Evolutionary conservation across 2,329 filamentous ascomycete species (phyloP), one percentile per base, ranked within the genome.

Genomic region (Beauveria sp.): DNA sequence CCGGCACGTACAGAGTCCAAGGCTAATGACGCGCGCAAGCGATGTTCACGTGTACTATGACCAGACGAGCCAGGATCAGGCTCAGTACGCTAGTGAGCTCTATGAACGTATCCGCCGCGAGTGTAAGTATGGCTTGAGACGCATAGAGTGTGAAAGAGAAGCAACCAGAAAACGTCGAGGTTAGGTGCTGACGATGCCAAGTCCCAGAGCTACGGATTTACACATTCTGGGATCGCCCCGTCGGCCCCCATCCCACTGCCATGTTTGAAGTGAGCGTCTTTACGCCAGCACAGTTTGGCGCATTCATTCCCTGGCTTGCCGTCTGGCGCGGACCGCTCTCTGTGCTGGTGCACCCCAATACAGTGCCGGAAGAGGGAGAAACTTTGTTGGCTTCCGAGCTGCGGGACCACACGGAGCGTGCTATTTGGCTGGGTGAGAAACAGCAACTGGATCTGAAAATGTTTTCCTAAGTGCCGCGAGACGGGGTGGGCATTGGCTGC

Each of bases 241-340:
- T 96, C 30, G 93, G 92, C 0, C 92, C 92, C 0, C 92, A 96
- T 72, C 87, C 89, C 0, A 74, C 91, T 0, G 89, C 86, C 58
- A 96, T 96, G 91, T 96, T 96, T 68, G 93, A 97, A 74, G 91
- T 96, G 51, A 96, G 96, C 67, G 51, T 96, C 22, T 91, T 93
- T 72, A 91, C 87, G 0, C 93, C 92, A 0, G 86, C 85, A 3
- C 90, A 96, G 72, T 96, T 96, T 69, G 92, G 92, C 0, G 92
- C 93, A 0, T 96, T 96, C 68, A 77, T 97, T 45, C 82, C 90
- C 0, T 96, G 92, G 92, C 77, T 96, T 34, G 83, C 90, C 34
- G 84, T 96, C 62, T 87, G 93, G 74, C 81, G 92, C 5, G 92
- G 92, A 0, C 90, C 90, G 2, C 73, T 96, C 63, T 92, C 88